These are phyloP conservation scores for Manihot esculenta DNA, from an alignment of 441 rosid species.

Conservation along the genomic window DNA sequence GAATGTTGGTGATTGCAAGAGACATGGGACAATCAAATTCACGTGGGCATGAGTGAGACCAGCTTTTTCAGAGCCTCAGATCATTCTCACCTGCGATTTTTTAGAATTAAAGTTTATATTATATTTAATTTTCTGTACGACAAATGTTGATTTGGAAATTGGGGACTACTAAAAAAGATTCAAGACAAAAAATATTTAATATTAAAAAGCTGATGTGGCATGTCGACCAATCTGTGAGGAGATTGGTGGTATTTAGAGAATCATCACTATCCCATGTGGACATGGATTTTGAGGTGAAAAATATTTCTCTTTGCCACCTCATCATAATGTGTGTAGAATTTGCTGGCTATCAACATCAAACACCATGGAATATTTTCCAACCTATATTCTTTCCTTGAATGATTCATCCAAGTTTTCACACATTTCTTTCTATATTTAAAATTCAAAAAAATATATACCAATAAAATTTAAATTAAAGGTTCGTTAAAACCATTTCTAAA, in stretches of 20 bases:
- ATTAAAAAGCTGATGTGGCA: slow-evolving; percentile 16
- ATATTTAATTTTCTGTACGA: no score
- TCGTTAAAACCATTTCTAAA: no score
- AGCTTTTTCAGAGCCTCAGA: background rate
- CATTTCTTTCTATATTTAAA: no score
- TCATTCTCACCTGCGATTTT: background rate
- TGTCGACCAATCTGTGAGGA: background rate
- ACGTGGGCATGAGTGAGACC: background rate
- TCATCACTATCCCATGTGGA: slow-evolving; percentile 24
- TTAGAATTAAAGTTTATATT: background rate
- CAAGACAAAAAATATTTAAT: background rate
- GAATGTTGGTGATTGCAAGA: background rate
- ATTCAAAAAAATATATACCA: no score
- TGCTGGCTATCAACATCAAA: no score
- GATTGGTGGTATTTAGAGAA: slow-evolving; percentile 19
- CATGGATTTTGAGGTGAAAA: slow-evolving; percentile 12
- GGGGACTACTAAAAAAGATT: background rate
- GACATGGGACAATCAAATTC: background rate
- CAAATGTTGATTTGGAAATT: background rate
- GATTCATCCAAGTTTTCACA: no score
- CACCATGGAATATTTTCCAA: no score
- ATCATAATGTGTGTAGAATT: no score
- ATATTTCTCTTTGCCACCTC: slow-evolving; percentile 1
- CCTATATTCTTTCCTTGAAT: no score
- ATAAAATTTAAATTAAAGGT: no score